Percentiles rank a stretch among this genome's conserved stretches.
phyloP scores from a whole-genome alignment of 2,329 filamentous ascomycete species.

The Beauveria pseudobassiana region DNA sequence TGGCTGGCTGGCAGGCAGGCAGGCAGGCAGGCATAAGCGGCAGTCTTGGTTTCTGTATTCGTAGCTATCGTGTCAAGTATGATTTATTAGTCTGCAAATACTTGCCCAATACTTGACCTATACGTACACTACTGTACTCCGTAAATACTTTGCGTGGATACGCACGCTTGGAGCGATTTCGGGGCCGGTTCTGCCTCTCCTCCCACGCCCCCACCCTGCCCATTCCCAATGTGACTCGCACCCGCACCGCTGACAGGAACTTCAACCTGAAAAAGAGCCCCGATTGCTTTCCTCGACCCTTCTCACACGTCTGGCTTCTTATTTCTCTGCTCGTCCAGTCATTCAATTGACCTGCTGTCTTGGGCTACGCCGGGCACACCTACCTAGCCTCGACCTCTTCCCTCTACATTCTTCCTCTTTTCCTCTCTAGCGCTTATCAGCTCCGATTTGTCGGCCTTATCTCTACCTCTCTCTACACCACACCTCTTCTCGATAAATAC shows the following conservation, averaged over 20 bases:
- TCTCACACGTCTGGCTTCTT: neutral
- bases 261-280: neutral
- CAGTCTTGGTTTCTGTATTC: too few species aligned
- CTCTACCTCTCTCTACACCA: neutral
- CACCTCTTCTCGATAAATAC: neutral
- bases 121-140: neutral
- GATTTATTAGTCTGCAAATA: neutral
- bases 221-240: neutral
- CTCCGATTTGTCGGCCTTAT: neutral
- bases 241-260: neutral
- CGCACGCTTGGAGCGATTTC: conserved; percentile 10
- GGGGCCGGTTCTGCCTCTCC: conserved; percentile 15
- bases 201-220: neutral
- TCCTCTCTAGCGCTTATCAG: neutral
- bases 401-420: neutral
- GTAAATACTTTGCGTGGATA: neutral
- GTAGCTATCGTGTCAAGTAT: too few species aligned
- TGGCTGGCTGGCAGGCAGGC: too few species aligned
- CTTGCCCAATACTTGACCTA: neutral
- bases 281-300: neutral
- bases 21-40: too few species aligned
- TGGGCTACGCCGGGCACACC: neutral
- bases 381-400: too few species aligned
- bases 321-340: neutral
- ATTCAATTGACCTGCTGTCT: neutral